Conservation (phyloP, 179 eudicot species). For the Patellifolia procumbens region DNA sequence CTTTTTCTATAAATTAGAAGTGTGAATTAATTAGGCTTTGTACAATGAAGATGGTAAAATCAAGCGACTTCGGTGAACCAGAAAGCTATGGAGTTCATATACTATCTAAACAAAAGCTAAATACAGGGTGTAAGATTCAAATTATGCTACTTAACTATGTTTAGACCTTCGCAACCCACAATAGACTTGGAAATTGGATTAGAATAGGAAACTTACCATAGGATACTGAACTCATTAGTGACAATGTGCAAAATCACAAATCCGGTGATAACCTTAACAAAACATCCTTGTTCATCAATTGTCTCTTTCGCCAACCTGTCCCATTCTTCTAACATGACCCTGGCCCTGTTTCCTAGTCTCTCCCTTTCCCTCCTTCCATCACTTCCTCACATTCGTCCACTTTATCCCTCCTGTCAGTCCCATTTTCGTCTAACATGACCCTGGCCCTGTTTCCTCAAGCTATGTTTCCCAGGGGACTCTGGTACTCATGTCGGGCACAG, state of each 20-base stretch:
- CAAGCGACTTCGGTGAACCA: background rate
- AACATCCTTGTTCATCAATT: conserved; percentile 35
- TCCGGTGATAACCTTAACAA: conserved; percentile 35
- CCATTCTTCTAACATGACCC: conserved; percentile 23
- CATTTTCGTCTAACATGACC: conserved; percentile 19
- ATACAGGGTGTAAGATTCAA: background rate
- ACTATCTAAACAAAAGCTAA: background rate
- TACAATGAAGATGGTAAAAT: too few relatives aligned
- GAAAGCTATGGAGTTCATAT: background rate
- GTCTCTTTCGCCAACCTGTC: conserved; percentile 33
- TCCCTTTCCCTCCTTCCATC: too few relatives aligned
- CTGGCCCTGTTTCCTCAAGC: conserved; percentile 36
- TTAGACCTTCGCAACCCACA: background rate
- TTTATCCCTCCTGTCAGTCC: conserved; percentile 24
- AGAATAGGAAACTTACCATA: background rate
- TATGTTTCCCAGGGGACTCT: too few relatives aligned
- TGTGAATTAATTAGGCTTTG: too few relatives aligned
- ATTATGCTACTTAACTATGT: background rate
- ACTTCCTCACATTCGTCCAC: conserved; percentile 15
- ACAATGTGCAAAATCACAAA: conserved; percentile 32
- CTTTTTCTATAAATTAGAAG: too few relatives aligned
- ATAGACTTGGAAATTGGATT: background rate
- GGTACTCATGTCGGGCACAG: too few relatives aligned
- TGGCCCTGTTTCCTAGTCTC: conserved; percentile 19
- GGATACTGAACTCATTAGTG: background rate